Base-by-base conservation (phyloP, 139 green algal genomes). In the Dunaliella primolecta region DNA sequence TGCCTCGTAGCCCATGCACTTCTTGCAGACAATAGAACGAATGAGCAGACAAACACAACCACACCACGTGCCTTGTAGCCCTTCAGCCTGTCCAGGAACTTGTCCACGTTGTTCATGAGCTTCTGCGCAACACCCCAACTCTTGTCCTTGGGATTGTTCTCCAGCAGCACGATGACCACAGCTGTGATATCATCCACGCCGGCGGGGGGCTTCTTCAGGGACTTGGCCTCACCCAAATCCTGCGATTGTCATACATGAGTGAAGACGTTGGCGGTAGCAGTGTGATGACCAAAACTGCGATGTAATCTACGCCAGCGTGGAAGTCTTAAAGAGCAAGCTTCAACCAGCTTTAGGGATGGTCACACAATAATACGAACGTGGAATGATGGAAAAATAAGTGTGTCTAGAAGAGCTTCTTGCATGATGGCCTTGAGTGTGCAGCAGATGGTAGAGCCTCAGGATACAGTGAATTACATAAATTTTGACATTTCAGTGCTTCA, bases 131-230 rank as follows among this genome's bases (percentile, higher is more conserved):
- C 94, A 3, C 31, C 87, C 95, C 95, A 98, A 64, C 84, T 93
- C 88, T 95, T 95, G 88, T 97, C 94, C 91, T 97, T 97, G 81
- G 95, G 95, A 85, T 96, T 96, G 88, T 92, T 91, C 84, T 97
- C 93, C 85, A 98, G 91, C 87, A 97, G 89, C 81, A 96, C 95
- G 83, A 98, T 90, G 32, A 96, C 86, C 30, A 97, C 95, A 1
- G 94, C 94, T 3, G 94, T 97, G 88, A 98, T 93, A 87, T 98
- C 95, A 80, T 98, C 95, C 81, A 98, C 94, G 29, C 94, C 94
- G 34, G 92, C 71, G 27, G 95, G 95, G 2, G 95, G 95, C 91
- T 97, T 97, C 89, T 96, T 96, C 36, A 98, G 90, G 21, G 92
- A 94, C 91, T 98, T 98, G 57, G 93, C 91, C 91, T 98, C 95